A percentile compares a stretch with the other conserved stretches of the same genome.
phyloP scores from a whole-genome alignment of 805 yeast genomes.

The Grigorovia yakushimaensis region DNA sequence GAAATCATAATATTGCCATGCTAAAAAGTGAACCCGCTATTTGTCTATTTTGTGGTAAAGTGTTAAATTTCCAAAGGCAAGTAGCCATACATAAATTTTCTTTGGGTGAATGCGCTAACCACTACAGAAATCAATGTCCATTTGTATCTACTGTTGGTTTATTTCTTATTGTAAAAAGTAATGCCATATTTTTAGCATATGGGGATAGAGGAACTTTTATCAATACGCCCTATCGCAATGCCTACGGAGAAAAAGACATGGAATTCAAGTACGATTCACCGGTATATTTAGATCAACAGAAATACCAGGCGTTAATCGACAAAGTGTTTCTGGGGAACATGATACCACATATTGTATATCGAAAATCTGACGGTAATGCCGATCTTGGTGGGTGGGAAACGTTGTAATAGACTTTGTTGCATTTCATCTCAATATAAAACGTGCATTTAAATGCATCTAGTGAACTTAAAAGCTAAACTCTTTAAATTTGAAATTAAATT shows the following conservation, averaged over 20 bases:
- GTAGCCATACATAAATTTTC: slow-evolving; percentile 37
- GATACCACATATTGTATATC: slow-evolving; percentile 62
- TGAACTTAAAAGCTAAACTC: too few relatives aligned
- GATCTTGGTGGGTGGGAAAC: slow-evolving; percentile 96
- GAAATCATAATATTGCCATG: slow-evolving; percentile 20
- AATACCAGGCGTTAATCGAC: slow-evolving; percentile 58
- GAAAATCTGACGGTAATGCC: slow-evolving; percentile 65
- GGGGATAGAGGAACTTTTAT: slow-evolving; percentile 72
- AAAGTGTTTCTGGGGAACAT: slow-evolving; percentile 73
- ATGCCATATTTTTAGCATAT: slow-evolving; percentile 39
- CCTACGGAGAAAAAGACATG: slow-evolving; percentile 77
- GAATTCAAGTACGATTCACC: slow-evolving; percentile 65
- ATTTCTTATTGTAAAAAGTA: slow-evolving; percentile 19
- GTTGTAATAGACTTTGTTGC: slow-evolving; percentile 7
- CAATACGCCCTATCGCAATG: slow-evolving; percentile 75
- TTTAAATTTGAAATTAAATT: background rate
- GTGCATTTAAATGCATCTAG: too few relatives aligned
- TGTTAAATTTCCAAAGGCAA: slow-evolving; percentile 55
- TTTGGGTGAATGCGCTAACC: slow-evolving; percentile 75
- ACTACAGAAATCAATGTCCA: slow-evolving; percentile 50
- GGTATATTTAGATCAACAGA: slow-evolving; percentile 46
- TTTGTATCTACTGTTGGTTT: slow-evolving; percentile 16
- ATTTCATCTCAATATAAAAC: background rate
- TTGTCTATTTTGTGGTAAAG: slow-evolving; percentile 71
- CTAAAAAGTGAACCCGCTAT: slow-evolving; percentile 60